A percentile compares a stretch with the other conserved stretches of the same genome.
These are phyloP conservation scores for Brassica juncea DNA, from an alignment of 345 rosid species.

Conservation along the genomic window DNA sequence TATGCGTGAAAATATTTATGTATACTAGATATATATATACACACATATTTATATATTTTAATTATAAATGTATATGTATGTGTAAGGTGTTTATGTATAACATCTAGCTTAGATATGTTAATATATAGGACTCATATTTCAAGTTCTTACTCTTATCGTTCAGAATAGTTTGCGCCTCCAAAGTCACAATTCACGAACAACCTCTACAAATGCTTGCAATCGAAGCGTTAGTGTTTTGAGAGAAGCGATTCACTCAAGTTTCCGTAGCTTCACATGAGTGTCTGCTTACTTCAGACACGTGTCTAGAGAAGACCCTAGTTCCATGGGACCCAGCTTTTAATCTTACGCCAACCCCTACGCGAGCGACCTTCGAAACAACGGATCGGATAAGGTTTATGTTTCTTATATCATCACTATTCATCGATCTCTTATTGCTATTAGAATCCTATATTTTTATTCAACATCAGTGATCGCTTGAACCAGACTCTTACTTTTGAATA, in stretches of 20 bases:
- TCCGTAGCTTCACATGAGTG: slow-evolving; percentile 28
- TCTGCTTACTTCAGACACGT: slow-evolving; percentile 27
- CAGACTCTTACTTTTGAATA: slow-evolving; percentile 19
- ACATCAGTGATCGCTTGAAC: slow-evolving; percentile 23
- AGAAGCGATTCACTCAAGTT: slow-evolving; percentile 14
- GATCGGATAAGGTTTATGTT: slow-evolving; percentile 22
- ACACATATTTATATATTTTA: no score
- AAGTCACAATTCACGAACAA: neutral
- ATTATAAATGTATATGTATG: neutral
- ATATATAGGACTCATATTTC: neutral
- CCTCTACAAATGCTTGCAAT: neutral
- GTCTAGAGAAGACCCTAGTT: slow-evolving; percentile 27
- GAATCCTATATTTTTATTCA: neutral
- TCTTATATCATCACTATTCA: neutral
- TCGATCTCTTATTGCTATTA: neutral
- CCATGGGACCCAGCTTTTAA: slow-evolving; percentile 11
- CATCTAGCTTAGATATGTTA: neutral
- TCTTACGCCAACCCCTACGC: slow-evolving; percentile 24
- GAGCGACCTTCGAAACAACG: slow-evolving; percentile 18
- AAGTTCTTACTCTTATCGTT: neutral
- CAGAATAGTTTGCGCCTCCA: neutral
- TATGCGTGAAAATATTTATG: neutral
- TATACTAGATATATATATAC: neutral
- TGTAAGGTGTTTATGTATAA: neutral
- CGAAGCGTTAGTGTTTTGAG: slow-evolving; percentile 1